Base-by-base conservation (phyloP, 169 alveolate species). In the Plasmodium adleri region DNA sequence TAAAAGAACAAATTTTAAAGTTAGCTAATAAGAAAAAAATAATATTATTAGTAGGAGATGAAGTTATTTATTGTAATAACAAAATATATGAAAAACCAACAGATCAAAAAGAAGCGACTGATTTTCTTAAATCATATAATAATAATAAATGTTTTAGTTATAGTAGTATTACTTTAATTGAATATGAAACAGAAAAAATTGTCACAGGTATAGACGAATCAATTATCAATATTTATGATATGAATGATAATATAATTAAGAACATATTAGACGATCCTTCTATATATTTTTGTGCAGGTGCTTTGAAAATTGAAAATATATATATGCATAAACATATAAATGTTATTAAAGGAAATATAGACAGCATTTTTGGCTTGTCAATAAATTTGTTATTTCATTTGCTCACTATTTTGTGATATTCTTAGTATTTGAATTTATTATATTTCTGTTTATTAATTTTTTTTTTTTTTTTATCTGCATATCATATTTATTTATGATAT, bases 311-410 rank as follows among this genome's bases (percentile, higher is more conserved):
- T 64, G 89, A 78, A 78, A 78, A 78, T 13, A 67, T 15, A 1
- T 47, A 28, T 70, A 78, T 78, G 89, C 75, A 52, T 47, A 78
- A 66, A 24, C 24, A 78, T 66, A 64, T 78, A 54, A 50, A 78
- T 49, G 72, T 47, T 7, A 78, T 78, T 12, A 78, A 78, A 59
- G 89, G 89, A 13, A 78, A 78, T 32, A 66, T 78, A 32, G 89
- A 78, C 59, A 78, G 89, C 70, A 78, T 78, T 45, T 78, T 78
- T 70, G 89, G 89, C 2, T 78, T 78, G 59, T 78, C 89, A 22
- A 20, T 78, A 12, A 78, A 78, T 24, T 76, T 78, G 9, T 54
- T 78, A 56, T 78, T 66, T 58, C 89, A 78, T 45, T 59, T 78
- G n/a, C 71, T 78, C 13, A 66, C 64, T 26, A 64, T 78, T 4